Evolutionary conservation across 2,329 filamentous ascomycete species (phyloP).

Genomic region (Alternaria rosae): DNA sequence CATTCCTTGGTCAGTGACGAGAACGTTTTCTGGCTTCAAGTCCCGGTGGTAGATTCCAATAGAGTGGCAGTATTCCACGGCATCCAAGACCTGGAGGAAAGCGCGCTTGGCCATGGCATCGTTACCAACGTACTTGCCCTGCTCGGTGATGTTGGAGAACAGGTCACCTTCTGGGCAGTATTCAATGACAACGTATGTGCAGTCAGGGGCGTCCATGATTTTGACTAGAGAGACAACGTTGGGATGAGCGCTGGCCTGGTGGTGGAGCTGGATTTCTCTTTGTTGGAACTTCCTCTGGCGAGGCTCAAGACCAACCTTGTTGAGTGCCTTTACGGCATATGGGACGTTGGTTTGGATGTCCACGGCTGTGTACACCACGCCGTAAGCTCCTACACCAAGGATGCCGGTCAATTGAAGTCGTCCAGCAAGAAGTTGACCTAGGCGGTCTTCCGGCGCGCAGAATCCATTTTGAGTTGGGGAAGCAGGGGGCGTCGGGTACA

Average conservation of each 20-base stretch:
- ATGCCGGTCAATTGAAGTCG: slow-evolving; percentile 84
- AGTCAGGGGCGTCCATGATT: slow-evolving; percentile 90
- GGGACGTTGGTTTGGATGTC: slow-evolving; percentile 80
- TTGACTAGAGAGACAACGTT: slow-evolving; percentile 94
- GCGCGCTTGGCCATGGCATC: slow-evolving; percentile 85
- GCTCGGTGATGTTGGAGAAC: slow-evolving; percentile 97
- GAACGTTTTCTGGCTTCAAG: slow-evolving; percentile 96
- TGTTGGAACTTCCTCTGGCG: slow-evolving; percentile 91
- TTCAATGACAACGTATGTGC: slow-evolving; percentile 95
- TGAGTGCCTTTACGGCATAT: slow-evolving; percentile 96
- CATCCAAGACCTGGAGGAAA: slow-evolving; percentile 95
- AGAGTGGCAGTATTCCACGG: slow-evolving; percentile 92
- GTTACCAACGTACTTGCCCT: slow-evolving; percentile 90
- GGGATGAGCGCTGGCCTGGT: slow-evolving; percentile 84
- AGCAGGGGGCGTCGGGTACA: slow-evolving; percentile 60
- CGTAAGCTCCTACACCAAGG: slow-evolving; percentile 92
- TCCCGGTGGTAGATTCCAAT: slow-evolving; percentile 96
- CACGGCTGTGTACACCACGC: slow-evolving; percentile 90
- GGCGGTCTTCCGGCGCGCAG: slow-evolving; percentile 75
- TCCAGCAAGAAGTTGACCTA: slow-evolving; percentile 84
- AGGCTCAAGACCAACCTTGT: slow-evolving; percentile 89
- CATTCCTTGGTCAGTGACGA: slow-evolving; percentile 86
- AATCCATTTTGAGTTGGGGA: slow-evolving; percentile 56
- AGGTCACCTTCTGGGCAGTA: slow-evolving; percentile 97
- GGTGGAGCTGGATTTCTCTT: slow-evolving; percentile 90